Base-by-base conservation (phyloP, 2,329 filamentous ascomycete species). In the Penicillium sp. region DNA sequence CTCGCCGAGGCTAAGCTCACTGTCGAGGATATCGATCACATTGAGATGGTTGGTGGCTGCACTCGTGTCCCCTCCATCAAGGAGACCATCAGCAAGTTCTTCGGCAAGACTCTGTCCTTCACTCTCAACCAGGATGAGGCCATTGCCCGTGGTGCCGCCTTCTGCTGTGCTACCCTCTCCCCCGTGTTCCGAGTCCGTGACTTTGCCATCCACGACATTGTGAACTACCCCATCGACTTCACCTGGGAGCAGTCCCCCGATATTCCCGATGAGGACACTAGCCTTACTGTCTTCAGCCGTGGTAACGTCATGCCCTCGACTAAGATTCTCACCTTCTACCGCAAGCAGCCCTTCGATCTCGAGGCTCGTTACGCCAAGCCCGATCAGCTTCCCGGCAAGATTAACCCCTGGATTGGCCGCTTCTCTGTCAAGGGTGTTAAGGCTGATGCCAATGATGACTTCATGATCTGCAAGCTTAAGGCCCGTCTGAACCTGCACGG, bases 381-480 rank as follows among this genome's bases (percentile, higher is more conserved):
- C 22, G 92, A 96, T 49, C 80, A 85, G 57, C 87, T 99, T 8
- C 95, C 95, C 19, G 93, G 93, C 73, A 96, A 94, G 84, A 84
- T 89, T 64, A 92, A 92, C 76, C 91, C 95, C 52, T 98, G 94
- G 91, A 97, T 99, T 70, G 95, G 95, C 59, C 89, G 92, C 67
- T 99, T 99, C 83, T 97, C 93, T 45, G 93, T 99, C 78, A 99
- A 99, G 87, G 91, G 91, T 49, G 94, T 99, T 75, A 93, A 97
- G 85, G 90, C 92, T 43, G 92, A 96, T 75, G 86, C 89, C 68
- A 93, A 95, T 76, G 92, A 96, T 62, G 95, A 98, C 77, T 99
- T 98, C 79, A 98, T 99, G 94, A 96, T 98, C 74, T 99, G 95
- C 89, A 99, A 99, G 84, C 89, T 99, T 65, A 98, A 98, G 87